Evolutionary conservation across 2,329 filamentous ascomycete genomes (phyloP).

Genomic region (Beauveria sp.): DNA sequence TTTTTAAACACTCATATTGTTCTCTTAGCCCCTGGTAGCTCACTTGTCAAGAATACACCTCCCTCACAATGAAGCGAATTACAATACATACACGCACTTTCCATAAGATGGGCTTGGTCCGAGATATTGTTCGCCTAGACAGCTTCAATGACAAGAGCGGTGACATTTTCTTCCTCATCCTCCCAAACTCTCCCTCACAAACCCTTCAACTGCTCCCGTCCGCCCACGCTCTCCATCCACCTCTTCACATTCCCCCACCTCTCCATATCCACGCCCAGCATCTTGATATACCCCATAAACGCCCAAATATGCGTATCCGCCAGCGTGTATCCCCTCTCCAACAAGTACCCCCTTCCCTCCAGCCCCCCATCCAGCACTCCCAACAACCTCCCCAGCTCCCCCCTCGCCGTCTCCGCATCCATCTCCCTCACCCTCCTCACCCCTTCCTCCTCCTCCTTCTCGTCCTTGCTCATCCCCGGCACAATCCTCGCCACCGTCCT

Average conservation of each 20-base stretch:
- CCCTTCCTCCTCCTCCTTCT: neutral
- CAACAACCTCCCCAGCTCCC: neutral
- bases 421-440: neutral
- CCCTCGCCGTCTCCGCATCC: neutral
- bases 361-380: too few species aligned
- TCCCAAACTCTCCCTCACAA: neutral
- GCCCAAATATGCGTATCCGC: constrained; percentile 9
- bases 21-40: too few species aligned
- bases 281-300: constrained; percentile 7
- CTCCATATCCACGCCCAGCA: neutral
- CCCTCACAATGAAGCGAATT: too few species aligned
- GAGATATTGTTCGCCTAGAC: too few species aligned
- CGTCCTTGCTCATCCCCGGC: neutral
- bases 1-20: too few species aligned
- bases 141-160: neutral
- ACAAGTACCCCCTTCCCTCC: too few species aligned
- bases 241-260: neutral
- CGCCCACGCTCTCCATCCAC: neutral
- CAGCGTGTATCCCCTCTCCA: neutral
- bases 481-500: neutral
- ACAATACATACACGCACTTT: too few species aligned
- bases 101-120: too few species aligned
- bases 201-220: neutral
- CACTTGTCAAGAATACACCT: too few species aligned
- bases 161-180: neutral